Conservation (phyloP, 768 basidiomycete genomes). For the Amanita thiersii region DNA sequence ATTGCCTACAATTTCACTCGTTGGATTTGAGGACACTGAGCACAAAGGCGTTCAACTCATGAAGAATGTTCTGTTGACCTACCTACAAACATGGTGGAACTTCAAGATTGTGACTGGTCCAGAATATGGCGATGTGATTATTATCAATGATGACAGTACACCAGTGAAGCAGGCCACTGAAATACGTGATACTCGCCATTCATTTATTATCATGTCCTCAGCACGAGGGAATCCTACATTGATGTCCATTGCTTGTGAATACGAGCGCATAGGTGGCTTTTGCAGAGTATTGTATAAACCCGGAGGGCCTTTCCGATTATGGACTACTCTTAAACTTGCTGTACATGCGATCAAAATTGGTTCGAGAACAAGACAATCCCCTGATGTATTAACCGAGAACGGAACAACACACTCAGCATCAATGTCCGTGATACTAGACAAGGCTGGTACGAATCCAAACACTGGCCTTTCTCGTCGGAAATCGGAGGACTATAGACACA, state of each 20-base stretch:
- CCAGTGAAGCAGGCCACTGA: conserved; percentile 50
- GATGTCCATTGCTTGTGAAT: conserved; percentile 57
- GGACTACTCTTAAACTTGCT: conserved; percentile 55
- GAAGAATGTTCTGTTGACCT: conserved; percentile 50
- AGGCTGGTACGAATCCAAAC: not conserved
- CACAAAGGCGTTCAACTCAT: conserved; percentile 65
- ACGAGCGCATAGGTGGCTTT: conserved; percentile 78
- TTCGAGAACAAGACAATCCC: conserved; percentile 20
- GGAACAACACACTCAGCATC: conserved; percentile 8
- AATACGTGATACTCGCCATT: conserved; percentile 45
- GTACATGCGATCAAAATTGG: conserved; percentile 48
- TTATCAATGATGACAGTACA: conserved; percentile 72
- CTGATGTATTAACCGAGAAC: conserved; percentile 9
- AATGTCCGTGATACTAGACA: conserved; percentile 6
- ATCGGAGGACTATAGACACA: conserved; percentile 36
- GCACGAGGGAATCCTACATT: conserved; percentile 57
- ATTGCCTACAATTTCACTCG: conserved; percentile 49
- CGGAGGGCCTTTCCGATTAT: conserved; percentile 71
- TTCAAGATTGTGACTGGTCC: conserved; percentile 37
- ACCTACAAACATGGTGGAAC: conserved; percentile 72
- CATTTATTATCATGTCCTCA: conserved; percentile 72
- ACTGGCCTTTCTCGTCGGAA: conserved; percentile 26
- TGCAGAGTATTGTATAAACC: conserved; percentile 90
- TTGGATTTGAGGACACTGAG: conserved; percentile 54
- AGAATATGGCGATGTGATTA: conserved; percentile 60